Evolutionary conservation across 2,329 filamentous ascomycete genomes (phyloP), one percentile per base, ranked within the genome.

Genomic region (Aspergillus ruber): DNA sequence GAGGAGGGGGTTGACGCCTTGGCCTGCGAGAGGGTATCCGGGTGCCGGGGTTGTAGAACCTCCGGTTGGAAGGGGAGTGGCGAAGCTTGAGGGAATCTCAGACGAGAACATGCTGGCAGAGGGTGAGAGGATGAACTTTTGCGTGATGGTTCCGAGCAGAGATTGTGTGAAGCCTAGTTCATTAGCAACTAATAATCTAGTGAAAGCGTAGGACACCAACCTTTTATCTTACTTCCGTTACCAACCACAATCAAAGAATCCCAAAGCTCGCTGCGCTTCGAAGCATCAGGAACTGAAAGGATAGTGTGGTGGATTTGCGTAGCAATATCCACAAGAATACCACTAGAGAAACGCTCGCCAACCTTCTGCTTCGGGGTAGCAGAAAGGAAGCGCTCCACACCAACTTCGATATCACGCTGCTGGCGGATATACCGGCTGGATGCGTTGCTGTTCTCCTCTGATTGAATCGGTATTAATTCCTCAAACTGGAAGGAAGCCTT

Each of bases 41-140:
- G 68, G 76, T 52, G 64, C 61, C 2, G 88, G 88, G 0, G 93
- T 94, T 1, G 91, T 97, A 68, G 95, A 93, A 13, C 90, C 83
- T 29, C 91, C 91, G 1, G 91, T 97, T 17, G 89, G 90, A 9
- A 86, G 80, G 1, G 93, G 93, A 0, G 93, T 97, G 25, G 88
- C 90, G 64, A 96, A 81, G 70, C 93, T 91, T 7, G 90, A 96
- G 6, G 93, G 93, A 33, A 97, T 83, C 69, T 98, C 93, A 18
- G 90, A 95, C 32, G 90, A 95, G 76, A 97, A 97, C 61, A 97
- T 97, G 38, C 90, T 96, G 44, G 89, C 90, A 1, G 89, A 91
- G 23, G 93, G 93, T 2, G 90, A 95, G 56, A 98, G 84, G 46
- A 96, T 80, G 67, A 95, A 93, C 55, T 90, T 90, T 43, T 84